Conservation (phyloP, 768 basidiomycete genomes). For the Suillus fuscotomentosus region DNA sequence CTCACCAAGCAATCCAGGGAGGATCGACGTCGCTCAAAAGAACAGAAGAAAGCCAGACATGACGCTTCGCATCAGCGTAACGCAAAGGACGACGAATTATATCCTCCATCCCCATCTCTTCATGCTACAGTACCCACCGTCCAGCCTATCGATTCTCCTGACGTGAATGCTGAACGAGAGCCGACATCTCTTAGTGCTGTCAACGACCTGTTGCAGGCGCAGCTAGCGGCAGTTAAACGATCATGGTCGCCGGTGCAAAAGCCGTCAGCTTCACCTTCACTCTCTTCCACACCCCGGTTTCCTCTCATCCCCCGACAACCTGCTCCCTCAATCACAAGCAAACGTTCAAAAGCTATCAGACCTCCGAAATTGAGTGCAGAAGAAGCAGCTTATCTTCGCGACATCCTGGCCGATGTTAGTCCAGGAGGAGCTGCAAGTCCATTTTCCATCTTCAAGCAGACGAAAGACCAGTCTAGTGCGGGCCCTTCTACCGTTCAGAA, state of each 20-base stretch:
- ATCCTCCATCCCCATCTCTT: slow-evolving; percentile 11
- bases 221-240: slow-evolving; percentile 26
- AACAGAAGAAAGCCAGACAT: slow-evolving; percentile 38
- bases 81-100: slow-evolving; percentile 21
- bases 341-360: slow-evolving; percentile 39
- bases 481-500: slow-evolving; percentile 20
- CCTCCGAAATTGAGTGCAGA: slow-evolving; percentile 53
- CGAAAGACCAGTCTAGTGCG: slow-evolving; percentile 24
- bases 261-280: slow-evolving; percentile 17
- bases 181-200: slow-evolving; percentile 22
- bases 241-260: slow-evolving; percentile 21
- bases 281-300: slow-evolving; percentile 19
- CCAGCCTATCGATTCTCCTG: slow-evolving; percentile 7
- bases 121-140: slow-evolving; percentile 1
- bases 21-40: slow-evolving; percentile 25
- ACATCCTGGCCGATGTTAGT: slow-evolving; percentile 64
- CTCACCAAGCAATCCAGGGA: slow-evolving; percentile 33
- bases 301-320: slow-evolving; percentile 27
- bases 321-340: slow-evolving; percentile 33
- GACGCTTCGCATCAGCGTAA: slow-evolving; percentile 21
- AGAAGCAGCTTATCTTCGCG: slow-evolving; percentile 66
- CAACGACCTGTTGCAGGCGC: slow-evolving; percentile 23
- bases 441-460: slow-evolving; percentile 49
- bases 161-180: slow-evolving; percentile 16
- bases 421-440: slow-evolving; percentile 41